A percentile compares a stretch with the other conserved stretches of the same genome.
Evolutionary conservation across 1,139 yeast species (phyloP).

Genomic region (Wickerhamomyces sp.): DNA sequence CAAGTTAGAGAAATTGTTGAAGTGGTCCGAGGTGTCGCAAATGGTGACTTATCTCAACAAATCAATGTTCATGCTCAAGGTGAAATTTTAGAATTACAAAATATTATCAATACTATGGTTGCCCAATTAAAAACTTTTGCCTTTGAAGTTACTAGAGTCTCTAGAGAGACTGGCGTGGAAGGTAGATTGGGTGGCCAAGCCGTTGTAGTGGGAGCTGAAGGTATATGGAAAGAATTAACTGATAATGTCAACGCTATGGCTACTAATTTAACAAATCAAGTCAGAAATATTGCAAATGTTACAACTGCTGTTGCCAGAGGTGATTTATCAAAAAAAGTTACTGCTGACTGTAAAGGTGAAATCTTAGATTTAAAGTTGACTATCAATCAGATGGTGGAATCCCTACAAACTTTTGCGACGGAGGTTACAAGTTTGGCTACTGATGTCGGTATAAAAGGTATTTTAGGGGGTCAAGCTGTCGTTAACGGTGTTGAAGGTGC

Average conservation of each 20-base stretch:
- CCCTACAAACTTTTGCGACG: constrained; percentile 81
- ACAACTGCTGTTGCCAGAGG: constrained; percentile 94
- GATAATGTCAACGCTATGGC: constrained; percentile 93
- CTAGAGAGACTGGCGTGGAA: constrained; percentile 88
- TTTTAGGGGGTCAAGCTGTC: constrained; percentile 86
- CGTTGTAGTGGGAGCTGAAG: constrained; percentile 85
- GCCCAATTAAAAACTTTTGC: constrained; percentile 85
- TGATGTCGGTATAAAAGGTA: constrained; percentile 88
- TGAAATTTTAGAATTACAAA: constrained; percentile 74
- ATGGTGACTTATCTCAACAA: constrained; percentile 79
- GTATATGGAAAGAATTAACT: constrained; percentile 87
- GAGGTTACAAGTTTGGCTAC: constrained; percentile 85
- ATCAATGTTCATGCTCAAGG: constrained; percentile 92
- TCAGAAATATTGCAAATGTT: constrained; percentile 87
- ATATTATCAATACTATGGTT: constrained; percentile 84
- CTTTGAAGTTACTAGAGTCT: constrained; percentile 83
- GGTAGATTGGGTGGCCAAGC: constrained; percentile 91
- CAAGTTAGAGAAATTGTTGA: constrained; percentile 91
- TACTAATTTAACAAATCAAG: constrained; percentile 83
- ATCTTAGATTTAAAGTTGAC: constrained; percentile 89
- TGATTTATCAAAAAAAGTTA: constrained; percentile 81
- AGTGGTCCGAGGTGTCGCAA: constrained; percentile 91
- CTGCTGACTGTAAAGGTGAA: constrained; percentile 90
- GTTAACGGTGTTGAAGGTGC: constrained; percentile 93
- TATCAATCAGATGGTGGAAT: constrained; percentile 91